Evolutionary conservation across 129 eudicot species (phyloP).

Genomic region (Lactuca saligna): DNA sequence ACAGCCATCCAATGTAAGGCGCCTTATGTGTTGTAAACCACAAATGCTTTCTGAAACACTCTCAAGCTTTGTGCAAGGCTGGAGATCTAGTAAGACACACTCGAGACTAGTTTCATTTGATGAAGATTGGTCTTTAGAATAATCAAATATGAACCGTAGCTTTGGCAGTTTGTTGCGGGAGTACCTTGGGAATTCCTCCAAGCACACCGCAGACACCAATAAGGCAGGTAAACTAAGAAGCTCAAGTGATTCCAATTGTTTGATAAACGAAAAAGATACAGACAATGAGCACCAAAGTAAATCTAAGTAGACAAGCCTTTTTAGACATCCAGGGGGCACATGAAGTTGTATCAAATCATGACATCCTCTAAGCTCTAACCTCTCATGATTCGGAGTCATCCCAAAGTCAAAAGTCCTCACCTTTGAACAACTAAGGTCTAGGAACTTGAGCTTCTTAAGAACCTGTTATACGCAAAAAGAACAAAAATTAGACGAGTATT

Average conservation of each 20-base stretch:
- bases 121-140: background rate
- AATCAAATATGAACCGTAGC: background rate
- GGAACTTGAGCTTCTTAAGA: background rate
- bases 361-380: constrained; percentile 14
- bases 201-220: background rate
- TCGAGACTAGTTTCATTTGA: background rate
- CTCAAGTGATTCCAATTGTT: constrained; percentile 1
- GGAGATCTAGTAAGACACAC: background rate
- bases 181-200: background rate
- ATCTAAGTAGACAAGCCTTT: constrained; percentile 14
- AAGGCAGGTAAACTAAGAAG: background rate
- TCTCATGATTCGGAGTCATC: background rate
- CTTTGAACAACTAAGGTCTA: background rate
- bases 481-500: background rate
- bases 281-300: background rate
- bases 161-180: background rate
- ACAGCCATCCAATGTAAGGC: background rate
- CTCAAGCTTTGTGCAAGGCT: background rate
- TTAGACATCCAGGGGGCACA: background rate
- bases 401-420: constrained; percentile 14
- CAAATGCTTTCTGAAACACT: background rate
- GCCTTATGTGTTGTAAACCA: background rate
- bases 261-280: background rate
- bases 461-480: background rate
- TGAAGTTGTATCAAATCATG: background rate